phyloP scores from a whole-genome alignment of 305 asterid genomes.

The Fraxinus sp. region DNA sequence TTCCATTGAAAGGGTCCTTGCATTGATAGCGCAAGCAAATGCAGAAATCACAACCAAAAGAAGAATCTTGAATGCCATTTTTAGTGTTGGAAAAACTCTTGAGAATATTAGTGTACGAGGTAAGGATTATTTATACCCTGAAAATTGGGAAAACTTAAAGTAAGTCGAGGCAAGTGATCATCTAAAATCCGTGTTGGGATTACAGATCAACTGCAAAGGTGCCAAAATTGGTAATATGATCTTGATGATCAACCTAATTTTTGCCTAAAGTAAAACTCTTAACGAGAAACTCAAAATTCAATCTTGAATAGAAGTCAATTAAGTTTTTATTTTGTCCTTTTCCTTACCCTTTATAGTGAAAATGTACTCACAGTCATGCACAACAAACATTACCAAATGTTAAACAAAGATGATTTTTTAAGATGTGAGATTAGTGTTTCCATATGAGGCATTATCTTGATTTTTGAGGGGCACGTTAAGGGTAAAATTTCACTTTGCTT shows the following conservation, averaged over 20 bases:
- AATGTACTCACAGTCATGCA: not conserved
- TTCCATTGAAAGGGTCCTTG: not conserved
- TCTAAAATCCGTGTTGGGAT: not conserved
- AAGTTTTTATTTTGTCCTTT: not conserved
- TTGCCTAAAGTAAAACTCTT: not conserved
- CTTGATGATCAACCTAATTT: conserved; percentile 8
- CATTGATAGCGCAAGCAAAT: not conserved
- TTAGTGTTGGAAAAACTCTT: not conserved
- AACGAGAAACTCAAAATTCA: not conserved
- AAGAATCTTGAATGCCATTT: not conserved
- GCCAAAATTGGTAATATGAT: not conserved
- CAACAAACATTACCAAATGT: not conserved
- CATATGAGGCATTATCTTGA: no score
- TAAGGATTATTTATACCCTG: not conserved
- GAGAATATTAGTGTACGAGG: not conserved
- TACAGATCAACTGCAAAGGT: conserved; percentile 1
- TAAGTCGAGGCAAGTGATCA: not conserved
- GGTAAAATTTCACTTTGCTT: no score
- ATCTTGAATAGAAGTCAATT: not conserved
- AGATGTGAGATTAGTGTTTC: no score
- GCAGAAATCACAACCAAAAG: not conserved
- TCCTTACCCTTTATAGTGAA: not conserved
- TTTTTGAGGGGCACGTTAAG: no score
- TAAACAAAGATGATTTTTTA: not conserved
- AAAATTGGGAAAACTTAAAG: not conserved